Conservation (phyloP, 306 rosid genomes). For the Luffa aegyptiaca region DNA sequence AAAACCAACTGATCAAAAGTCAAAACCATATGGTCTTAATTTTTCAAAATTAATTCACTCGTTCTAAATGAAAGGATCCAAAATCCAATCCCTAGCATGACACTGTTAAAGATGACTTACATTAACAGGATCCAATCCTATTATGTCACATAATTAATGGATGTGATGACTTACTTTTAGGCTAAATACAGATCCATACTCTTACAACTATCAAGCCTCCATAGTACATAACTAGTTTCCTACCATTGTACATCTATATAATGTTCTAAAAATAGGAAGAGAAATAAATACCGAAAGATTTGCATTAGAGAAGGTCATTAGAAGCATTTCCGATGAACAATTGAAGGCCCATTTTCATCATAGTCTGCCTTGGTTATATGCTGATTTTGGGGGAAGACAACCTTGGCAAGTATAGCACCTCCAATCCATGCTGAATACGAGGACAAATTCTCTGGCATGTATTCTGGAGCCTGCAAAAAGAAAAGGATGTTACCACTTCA, state of each 20-base stretch:
- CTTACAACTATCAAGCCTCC: neutral
- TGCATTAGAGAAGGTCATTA: conserved; percentile 7
- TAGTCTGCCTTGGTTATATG: conserved; percentile 89
- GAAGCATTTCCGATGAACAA: conserved; percentile 88
- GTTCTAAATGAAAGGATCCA: neutral
- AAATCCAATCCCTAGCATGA: conserved; percentile 4
- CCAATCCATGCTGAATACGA: conserved; percentile 96
- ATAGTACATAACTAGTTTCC: neutral
- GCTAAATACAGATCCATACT: conserved; percentile 7
- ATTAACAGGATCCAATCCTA: neutral
- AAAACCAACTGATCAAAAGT: neutral
- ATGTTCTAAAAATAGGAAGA: neutral
- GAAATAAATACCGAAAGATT: conserved; percentile 5
- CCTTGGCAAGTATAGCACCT: conserved; percentile 98
- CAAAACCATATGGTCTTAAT: neutral
- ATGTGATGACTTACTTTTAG: neutral
- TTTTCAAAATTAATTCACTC: neutral
- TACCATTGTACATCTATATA: neutral
- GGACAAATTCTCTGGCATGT: conserved; percentile 65
- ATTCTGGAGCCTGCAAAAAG: conserved; percentile 64
- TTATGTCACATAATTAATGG: neutral
- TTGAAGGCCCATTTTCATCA: conserved; percentile 89
- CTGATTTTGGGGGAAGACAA: conserved; percentile 96
- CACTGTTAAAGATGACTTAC: neutral
- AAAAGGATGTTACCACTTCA: neutral